Evolutionary conservation across 164 flowering plant genomes (phyloP).

Genomic region (Sedum album): DNA sequence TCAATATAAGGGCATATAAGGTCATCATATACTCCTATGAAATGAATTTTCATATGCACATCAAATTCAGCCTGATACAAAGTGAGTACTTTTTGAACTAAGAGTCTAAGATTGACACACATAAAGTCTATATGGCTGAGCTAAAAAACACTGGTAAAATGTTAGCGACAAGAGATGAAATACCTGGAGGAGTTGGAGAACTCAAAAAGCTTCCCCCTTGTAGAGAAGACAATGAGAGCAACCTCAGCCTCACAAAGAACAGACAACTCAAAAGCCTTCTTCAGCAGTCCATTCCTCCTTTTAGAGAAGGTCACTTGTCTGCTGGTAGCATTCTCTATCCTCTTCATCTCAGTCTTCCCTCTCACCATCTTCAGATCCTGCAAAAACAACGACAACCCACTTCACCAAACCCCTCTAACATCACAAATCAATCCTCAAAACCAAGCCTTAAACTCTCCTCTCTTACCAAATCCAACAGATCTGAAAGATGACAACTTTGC

Average conservation of each 20-base stretch:
- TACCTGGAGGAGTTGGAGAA: slow-evolving; percentile 15
- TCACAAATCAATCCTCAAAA: background rate
- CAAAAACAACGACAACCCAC: slow-evolving; percentile 1
- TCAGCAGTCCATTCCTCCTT: slow-evolving; percentile 14
- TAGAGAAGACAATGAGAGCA: slow-evolving; percentile 8
- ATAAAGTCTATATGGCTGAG: too few relatives aligned
- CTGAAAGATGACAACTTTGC: background rate
- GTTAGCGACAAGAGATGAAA: background rate
- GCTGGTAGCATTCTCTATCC: slow-evolving; percentile 5
- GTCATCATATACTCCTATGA: background rate
- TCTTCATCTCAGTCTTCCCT: slow-evolving; percentile 7
- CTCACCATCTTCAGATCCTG: slow-evolving; percentile 8
- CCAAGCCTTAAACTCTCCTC: background rate
- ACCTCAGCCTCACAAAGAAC: slow-evolving; percentile 17
- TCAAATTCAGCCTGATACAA: background rate
- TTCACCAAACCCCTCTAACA: background rate
- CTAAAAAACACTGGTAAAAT: too few relatives aligned
- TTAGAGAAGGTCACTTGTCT: slow-evolving; percentile 14
- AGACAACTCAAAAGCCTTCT: slow-evolving; percentile 17
- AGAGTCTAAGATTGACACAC: too few relatives aligned
- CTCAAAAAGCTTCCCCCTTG: slow-evolving; percentile 15
- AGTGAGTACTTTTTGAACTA: background rate
- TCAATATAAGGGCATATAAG: background rate
- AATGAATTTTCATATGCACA: background rate
- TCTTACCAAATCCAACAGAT: background rate